phyloP scores from a whole-genome alignment of 2,329 filamentous ascomycete species.

The Ophiocordyceps unilateralis region DNA sequence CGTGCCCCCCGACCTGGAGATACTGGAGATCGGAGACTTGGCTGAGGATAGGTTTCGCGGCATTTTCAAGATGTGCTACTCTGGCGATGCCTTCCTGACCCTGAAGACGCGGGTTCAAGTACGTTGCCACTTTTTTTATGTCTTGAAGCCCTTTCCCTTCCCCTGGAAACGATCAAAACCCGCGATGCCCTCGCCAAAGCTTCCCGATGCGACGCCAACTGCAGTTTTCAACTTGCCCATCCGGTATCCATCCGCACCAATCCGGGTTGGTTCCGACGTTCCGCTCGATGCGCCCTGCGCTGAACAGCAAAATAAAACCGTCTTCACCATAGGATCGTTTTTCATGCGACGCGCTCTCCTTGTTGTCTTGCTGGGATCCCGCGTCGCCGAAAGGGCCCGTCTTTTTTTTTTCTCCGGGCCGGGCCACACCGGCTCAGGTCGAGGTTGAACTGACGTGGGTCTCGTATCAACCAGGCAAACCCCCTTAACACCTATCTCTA shows the following conservation, averaged over 20 bases:
- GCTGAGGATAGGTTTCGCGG: slow-evolving; percentile 93
- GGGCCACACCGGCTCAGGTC: background rate
- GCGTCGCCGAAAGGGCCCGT: background rate
- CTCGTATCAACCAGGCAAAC: slow-evolving; percentile 48
- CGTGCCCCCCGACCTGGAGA: slow-evolving; percentile 87
- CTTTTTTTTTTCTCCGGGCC: background rate
- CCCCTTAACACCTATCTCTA: slow-evolving; percentile 90
- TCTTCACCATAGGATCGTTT: no score
- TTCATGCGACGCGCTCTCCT: background rate
- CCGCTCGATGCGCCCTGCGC: background rate
- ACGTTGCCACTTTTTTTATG: slow-evolving; percentile 18
- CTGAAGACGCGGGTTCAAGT: slow-evolving; percentile 90
- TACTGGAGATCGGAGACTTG: slow-evolving; percentile 91
- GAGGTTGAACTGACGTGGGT: slow-evolving; percentile 25
- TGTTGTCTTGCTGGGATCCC: background rate
- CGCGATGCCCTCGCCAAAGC: background rate
- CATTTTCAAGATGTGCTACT: slow-evolving; percentile 99
- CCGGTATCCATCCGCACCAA: no score
- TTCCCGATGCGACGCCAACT: background rate
- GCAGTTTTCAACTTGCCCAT: background rate
- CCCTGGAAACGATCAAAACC: background rate
- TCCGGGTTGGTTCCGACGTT: no score
- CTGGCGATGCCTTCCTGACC: slow-evolving; percentile 87
- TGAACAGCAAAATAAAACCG: background rate
- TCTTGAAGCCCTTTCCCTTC: background rate